These are phyloP conservation scores for Chrysanthemum makinoi DNA, from an alignment of 129 eudicot genomes.

Conservation along the genomic window DNA sequence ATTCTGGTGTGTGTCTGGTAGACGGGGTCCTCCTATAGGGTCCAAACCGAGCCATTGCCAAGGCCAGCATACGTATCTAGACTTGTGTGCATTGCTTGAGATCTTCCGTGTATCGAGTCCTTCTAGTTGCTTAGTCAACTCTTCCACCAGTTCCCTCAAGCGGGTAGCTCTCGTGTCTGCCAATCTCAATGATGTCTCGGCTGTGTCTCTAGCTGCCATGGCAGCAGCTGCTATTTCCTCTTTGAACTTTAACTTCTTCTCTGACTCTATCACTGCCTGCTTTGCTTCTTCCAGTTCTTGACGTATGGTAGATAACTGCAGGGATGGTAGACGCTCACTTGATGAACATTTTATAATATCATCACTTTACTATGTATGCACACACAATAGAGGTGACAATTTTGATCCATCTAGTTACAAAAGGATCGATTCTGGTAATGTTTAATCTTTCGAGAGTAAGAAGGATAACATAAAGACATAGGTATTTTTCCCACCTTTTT, in stretches of 20 bases:
- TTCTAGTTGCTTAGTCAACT: constrained; percentile 81
- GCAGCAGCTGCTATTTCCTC: constrained; percentile 96
- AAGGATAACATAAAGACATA: too few species aligned
- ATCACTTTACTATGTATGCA: background rate
- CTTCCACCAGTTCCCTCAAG: constrained; percentile 82
- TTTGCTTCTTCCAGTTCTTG: constrained; percentile 87
- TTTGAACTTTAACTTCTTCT: constrained; percentile 82
- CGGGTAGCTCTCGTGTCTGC: constrained; percentile 79
- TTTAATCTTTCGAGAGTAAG: too few species aligned
- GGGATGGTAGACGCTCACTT: constrained; percentile 1
- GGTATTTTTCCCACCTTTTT: too few species aligned
- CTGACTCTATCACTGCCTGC: constrained; percentile 62
- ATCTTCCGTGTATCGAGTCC: constrained; percentile 54
- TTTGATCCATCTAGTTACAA: background rate
- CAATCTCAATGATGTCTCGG: constrained; percentile 77
- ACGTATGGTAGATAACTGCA: constrained; percentile 65
- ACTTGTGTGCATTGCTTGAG: constrained; percentile 40
- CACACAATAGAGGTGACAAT: background rate
- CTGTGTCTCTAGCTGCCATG: constrained; percentile 98
- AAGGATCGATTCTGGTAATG: too few species aligned
- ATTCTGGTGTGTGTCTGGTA: constrained; percentile 33
- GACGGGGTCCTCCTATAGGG: constrained; percentile 59
- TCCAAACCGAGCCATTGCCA: constrained; percentile 97
- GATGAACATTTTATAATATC: background rate
- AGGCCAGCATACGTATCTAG: constrained; percentile 93